phyloP scores from a whole-genome alignment of 202 grass and related monocot species.

The Elaeis oleifera region DNA sequence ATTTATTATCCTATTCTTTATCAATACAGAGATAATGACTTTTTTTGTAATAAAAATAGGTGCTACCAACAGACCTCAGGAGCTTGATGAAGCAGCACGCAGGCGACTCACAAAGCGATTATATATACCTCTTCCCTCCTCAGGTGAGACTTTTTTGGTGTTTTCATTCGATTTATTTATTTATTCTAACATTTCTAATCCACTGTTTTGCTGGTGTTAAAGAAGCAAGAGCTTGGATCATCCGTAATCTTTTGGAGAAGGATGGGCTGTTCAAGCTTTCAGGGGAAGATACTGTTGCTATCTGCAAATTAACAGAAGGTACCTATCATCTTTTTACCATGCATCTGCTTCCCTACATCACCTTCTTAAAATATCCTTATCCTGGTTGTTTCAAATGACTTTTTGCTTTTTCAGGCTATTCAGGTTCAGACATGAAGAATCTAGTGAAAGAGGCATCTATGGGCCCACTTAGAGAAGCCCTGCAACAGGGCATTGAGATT shows the following conservation, averaged over 20 bases:
- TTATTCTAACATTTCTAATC: background rate
- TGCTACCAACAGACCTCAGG: slow-evolving; percentile 96
- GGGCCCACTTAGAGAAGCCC: slow-evolving; percentile 84
- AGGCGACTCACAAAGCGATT: slow-evolving; percentile 82
- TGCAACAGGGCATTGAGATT: slow-evolving; percentile 64
- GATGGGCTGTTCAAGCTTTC: slow-evolving; percentile 90
- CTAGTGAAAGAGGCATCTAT: slow-evolving; percentile 97
- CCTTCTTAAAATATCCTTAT: background rate
- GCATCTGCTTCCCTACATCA: background rate
- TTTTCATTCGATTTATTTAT: background rate
- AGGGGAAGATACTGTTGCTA: slow-evolving; percentile 50
- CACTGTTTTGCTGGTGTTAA: slow-evolving; percentile 22
- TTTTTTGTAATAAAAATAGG: slow-evolving; percentile 35
- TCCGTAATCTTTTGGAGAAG: slow-evolving; percentile 78
- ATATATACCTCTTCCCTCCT: slow-evolving; percentile 93
- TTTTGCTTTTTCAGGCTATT: slow-evolving; percentile 63
- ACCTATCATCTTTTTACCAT: slow-evolving; percentile 7
- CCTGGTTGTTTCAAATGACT: slow-evolving; percentile 12
- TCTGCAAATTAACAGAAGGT: slow-evolving; percentile 94
- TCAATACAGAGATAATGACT: background rate
- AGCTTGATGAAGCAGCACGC: slow-evolving; percentile 97
- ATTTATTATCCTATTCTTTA: too few species aligned
- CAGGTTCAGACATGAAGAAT: slow-evolving; percentile 97
- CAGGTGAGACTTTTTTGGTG: slow-evolving; percentile 45
- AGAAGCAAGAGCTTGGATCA: slow-evolving; percentile 85